Evolutionary conservation across 768 basidiomycete genomes (phyloP), one percentile per base, ranked within the genome.

Genomic region (Dioszegia aurantiaca): DNA sequence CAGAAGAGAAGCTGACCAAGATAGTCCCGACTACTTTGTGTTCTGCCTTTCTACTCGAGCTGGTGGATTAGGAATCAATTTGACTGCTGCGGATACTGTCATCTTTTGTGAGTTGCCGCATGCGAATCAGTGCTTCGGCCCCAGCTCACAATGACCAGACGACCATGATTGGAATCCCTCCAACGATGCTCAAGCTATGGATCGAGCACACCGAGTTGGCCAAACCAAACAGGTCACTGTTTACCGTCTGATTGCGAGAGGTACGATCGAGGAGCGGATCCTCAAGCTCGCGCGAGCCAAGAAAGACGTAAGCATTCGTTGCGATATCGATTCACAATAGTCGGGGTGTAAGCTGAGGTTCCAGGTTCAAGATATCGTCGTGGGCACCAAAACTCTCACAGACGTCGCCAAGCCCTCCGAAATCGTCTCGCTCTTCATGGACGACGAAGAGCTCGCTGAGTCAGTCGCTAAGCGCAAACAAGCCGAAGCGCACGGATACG

Each of bases 161-260:
- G 90, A 92, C 69, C 88, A 90, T 69, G 90, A 92, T 65, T 92
- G 90, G 90, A 97, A 97, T 72, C 93, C 93, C 12, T 93, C 90
- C 16, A 95, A 94, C 68, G 93, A 97, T 75, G 90, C 93, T 31
- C 93, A 97, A 74, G 93, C 93, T 14, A 97, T 97, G 93, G 93
- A 95, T 70, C 88, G 93, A 64, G 93, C 93, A 16, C 93, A 97
- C 79, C 89, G 93, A 65, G 83, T 97, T 14, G 93, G 93, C 28
- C 93, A 97, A 77, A 97, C 92, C 5, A 87, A 90, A 44, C 93
- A 97, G 79, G 93, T 97, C 56, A 97, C 92, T 1, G 92, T 97
- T 9, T 97, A 95, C 75, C 87, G 93, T 17, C 80, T 97, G 47
- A 91, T 95, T 69, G 95, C 92, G 19, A 40, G 59, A 40, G 73